Evolutionary conservation across 2,329 filamentous ascomycete genomes (phyloP).

Genomic region (Fusarium nurragi): DNA sequence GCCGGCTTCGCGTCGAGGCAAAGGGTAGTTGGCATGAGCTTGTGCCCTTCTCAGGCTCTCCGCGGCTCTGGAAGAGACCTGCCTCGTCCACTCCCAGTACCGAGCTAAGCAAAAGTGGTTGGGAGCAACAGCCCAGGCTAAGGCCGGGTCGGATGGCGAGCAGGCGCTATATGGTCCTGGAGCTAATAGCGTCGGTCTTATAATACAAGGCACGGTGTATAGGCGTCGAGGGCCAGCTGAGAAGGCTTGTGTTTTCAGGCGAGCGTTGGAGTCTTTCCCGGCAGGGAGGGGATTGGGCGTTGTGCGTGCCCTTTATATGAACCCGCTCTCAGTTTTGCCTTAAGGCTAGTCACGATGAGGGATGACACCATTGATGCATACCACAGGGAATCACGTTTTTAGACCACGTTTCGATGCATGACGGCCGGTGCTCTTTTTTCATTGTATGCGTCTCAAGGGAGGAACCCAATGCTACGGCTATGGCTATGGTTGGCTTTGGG

Average conservation of each 20-base stretch:
- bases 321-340: constrained; percentile 44
- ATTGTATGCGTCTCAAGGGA: constrained; percentile 50
- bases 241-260: constrained; percentile 45
- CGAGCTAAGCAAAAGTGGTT: constrained; percentile 44
- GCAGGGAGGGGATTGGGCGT: constrained; percentile 43
- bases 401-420: constrained; percentile 63
- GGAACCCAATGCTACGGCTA: constrained; percentile 40
- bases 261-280: constrained; percentile 47
- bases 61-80: constrained; percentile 45
- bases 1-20: constrained; percentile 41
- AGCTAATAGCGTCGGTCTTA: constrained; percentile 43
- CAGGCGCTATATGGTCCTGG: constrained; percentile 45
- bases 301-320: constrained; percentile 44
- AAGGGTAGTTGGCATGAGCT: constrained; percentile 49
- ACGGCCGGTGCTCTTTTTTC: constrained; percentile 54
- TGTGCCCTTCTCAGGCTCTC: constrained; percentile 44
- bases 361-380: constrained; percentile 50
- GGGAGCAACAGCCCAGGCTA: constrained; percentile 45
- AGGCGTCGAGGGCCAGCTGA: constrained; percentile 37
- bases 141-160: constrained; percentile 43
- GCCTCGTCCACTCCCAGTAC: constrained; percentile 45
- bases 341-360: constrained; percentile 40
- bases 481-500: constrained; percentile 41
- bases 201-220: constrained; percentile 36
- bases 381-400: constrained; percentile 53